phyloP scores from a whole-genome alignment of 164 flowering plant species.

The Magnolia officinalis region DNA sequence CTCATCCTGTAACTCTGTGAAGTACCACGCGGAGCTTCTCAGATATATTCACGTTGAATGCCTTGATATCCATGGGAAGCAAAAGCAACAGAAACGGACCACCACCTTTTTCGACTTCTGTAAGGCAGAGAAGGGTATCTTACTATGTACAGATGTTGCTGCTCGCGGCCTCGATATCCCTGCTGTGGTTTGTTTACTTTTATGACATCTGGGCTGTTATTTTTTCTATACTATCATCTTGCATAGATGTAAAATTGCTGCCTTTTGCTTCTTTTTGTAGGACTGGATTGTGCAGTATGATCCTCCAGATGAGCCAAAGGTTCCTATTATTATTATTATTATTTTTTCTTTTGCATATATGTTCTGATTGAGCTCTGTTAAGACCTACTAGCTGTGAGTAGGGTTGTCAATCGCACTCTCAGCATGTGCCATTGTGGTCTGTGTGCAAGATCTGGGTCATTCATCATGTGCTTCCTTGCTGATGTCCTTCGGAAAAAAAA shows the following conservation, averaged over 20 bases:
- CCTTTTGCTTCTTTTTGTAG: slow-evolving; percentile 29
- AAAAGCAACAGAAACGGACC: slow-evolving; percentile 81
- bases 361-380: no score
- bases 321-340: slow-evolving; percentile 14
- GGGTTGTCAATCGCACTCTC: no score
- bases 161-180: slow-evolving; percentile 97
- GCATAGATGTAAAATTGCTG: background rate
- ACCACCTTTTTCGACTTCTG: slow-evolving; percentile 80
- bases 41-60: slow-evolving; percentile 67
- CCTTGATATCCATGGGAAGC: slow-evolving; percentile 86
- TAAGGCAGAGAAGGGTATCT: slow-evolving; percentile 80
- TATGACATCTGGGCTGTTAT: slow-evolving; percentile 9
- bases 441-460: no score
- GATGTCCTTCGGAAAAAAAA: no score
- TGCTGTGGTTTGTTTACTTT: slow-evolving; percentile 55
- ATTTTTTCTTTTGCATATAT: no score
- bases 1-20: slow-evolving; percentile 92
- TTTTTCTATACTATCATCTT: background rate
- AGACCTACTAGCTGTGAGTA: no score
- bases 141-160: slow-evolving; percentile 96
- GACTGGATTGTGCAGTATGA: slow-evolving; percentile 98
- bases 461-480: no score
- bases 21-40: slow-evolving; percentile 84
- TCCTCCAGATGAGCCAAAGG: slow-evolving; percentile 98
- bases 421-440: no score